Percentiles rank a stretch among this genome's conserved stretches.
Evolutionary conservation across 331 rosid species (phyloP).

Genomic region (Ulmus americana): DNA sequence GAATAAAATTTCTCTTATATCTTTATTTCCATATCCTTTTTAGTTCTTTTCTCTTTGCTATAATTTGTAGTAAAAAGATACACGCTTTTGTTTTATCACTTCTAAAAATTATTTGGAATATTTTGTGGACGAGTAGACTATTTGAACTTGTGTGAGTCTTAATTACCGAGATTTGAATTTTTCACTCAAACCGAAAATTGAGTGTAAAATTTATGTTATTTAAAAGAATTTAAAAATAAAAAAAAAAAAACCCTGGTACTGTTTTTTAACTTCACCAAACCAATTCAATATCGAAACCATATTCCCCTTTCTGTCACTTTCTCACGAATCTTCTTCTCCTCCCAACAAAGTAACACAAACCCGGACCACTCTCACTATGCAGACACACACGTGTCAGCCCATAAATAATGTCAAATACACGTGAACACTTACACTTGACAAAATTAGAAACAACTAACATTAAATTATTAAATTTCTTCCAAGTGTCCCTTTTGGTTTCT

Average conservation of each 20-base stretch:
- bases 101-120: too few relatives aligned
- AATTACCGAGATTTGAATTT: too few relatives aligned
- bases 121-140: too few relatives aligned
- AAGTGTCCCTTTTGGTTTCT: constrained; percentile 15
- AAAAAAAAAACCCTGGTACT: too few relatives aligned
- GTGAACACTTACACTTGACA: neutral
- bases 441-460: neutral
- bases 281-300: neutral
- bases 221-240: neutral
- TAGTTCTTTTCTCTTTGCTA: too few relatives aligned
- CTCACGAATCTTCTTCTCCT: constrained; percentile 5
- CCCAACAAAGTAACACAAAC: constrained; percentile 17
- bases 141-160: too few relatives aligned
- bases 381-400: constrained; percentile 19
- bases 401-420: constrained; percentile 6
- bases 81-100: too few relatives aligned
- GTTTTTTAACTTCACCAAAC: constrained; percentile 17
- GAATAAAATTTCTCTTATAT: too few relatives aligned
- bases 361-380: constrained; percentile 1
- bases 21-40: too few relatives aligned
- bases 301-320: constrained; percentile 24
- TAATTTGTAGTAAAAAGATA: too few relatives aligned
- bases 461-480: neutral
- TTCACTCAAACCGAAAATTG: too few relatives aligned
- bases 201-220: neutral